Conservation (phyloP, 805 yeast genomes). For the Saccharomycopsis sp. region DNA sequence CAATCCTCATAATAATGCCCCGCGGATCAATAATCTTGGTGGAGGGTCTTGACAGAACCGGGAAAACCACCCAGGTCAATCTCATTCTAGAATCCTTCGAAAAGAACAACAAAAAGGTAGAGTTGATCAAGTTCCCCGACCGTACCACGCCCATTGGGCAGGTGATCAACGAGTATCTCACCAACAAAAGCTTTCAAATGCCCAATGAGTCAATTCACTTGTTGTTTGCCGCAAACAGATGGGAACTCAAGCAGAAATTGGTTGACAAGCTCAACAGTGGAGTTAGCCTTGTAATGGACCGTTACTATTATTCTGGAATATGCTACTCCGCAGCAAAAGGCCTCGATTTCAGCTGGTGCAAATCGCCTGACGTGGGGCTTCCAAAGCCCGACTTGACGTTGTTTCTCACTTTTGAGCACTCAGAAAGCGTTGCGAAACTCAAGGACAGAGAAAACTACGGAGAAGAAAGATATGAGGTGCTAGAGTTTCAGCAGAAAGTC, state of each 20-base stretch:
- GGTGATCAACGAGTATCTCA: constrained; percentile 67
- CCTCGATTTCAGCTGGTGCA: constrained; percentile 68
- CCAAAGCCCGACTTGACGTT: constrained; percentile 81
- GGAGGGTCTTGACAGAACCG: constrained; percentile 94
- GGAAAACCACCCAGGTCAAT: constrained; percentile 79
- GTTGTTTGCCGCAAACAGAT: constrained; percentile 85
- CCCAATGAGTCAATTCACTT: constrained; percentile 82
- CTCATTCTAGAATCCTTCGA: constrained; percentile 31
- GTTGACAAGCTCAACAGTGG: constrained; percentile 43
- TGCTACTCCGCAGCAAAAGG: constrained; percentile 90
- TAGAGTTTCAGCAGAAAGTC: constrained; percentile 69
- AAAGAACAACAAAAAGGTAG: constrained; percentile 31
- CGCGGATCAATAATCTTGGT: constrained; percentile 74
- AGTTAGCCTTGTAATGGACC: constrained; percentile 59
- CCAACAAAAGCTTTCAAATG: constrained; percentile 40
- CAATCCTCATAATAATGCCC: constrained; percentile 19
- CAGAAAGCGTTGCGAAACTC: constrained; percentile 32
- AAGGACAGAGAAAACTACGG: constrained; percentile 75
- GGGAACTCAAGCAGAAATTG: constrained; percentile 67
- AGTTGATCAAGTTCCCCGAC: constrained; percentile 77
- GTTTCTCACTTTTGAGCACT: constrained; percentile 57
- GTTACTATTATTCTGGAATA: constrained; percentile 89
- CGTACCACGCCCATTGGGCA: constrained; percentile 76
- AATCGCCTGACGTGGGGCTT: constrained; percentile 72
- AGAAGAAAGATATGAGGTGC: constrained; percentile 82